Conservation (phyloP, 2,329 filamentous ascomycete genomes). For the Xylariaceae sp. region DNA sequence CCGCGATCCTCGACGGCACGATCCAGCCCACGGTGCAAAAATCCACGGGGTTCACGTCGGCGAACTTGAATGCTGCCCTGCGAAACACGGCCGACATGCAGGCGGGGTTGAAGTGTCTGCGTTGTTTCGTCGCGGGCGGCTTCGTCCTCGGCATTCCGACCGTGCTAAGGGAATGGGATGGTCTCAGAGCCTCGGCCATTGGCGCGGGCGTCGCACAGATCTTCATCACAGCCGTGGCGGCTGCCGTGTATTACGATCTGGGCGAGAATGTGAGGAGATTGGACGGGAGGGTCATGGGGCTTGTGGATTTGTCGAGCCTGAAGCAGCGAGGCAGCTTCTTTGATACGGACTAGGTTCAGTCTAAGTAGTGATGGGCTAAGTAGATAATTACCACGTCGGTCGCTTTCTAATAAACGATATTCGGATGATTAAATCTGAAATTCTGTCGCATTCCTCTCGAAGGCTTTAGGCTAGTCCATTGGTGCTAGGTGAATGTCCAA, state of each 20-base stretch:
- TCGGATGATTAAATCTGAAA: conserved; percentile 15
- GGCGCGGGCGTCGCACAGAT: conserved; percentile 51
- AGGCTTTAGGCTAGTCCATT: too few species aligned
- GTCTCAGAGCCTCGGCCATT: conserved; percentile 47
- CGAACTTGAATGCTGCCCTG: conserved; percentile 52
- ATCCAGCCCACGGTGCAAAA: conserved; percentile 50
- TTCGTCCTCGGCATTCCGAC: conserved; percentile 52
- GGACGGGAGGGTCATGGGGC: conserved; percentile 55
- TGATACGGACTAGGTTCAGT: conserved; percentile 46
- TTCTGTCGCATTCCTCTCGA: too few species aligned
- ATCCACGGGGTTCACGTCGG: conserved; percentile 57
- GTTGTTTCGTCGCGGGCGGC: conserved; percentile 48
- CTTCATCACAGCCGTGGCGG: conserved; percentile 43
- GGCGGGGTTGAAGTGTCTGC: conserved; percentile 49
- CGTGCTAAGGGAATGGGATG: conserved; percentile 43
- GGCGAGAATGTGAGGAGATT: conserved; percentile 49
- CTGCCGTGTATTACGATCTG: conserved; percentile 48
- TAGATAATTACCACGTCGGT: conserved; percentile 3
- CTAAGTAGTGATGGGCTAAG: not conserved
- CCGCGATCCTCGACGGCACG: conserved; percentile 48
- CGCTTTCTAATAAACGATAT: conserved; percentile 1
- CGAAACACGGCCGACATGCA: conserved; percentile 57
- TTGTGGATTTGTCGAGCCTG: conserved; percentile 52
- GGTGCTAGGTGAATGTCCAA: too few species aligned
- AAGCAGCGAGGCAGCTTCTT: conserved; percentile 54